Evolutionary conservation across 306 rosid species (phyloP).

Genomic region (Quillaja saponaria): DNA sequence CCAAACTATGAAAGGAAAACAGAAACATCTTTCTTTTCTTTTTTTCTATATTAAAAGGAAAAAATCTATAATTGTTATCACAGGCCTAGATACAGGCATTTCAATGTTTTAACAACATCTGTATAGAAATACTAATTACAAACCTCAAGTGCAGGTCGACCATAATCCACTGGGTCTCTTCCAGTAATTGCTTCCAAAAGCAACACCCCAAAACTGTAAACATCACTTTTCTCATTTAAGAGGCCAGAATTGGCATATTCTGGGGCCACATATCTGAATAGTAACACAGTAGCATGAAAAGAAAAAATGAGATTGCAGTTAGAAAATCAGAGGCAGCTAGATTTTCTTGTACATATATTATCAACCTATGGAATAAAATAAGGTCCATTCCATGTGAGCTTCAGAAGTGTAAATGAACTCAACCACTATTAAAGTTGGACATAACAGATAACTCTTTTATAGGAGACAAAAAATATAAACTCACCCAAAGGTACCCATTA

Average conservation of each 20-base stretch:
- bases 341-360: conserved; percentile 9
- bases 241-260: conserved; percentile 96
- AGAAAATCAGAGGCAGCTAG: conserved; percentile 16
- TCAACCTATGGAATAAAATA: neutral
- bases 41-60: too few relatives aligned
- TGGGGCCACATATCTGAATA: conserved; percentile 87
- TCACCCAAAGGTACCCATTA: conserved; percentile 98
- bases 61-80: conserved; percentile 16
- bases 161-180: conserved; percentile 92
- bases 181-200: conserved; percentile 84
- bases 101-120: conserved; percentile 5
- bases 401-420: neutral
- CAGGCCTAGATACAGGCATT: neutral
- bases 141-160: conserved; percentile 75
- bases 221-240: conserved; percentile 88
- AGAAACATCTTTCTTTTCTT: too few relatives aligned
- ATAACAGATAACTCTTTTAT: neutral
- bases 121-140: conserved; percentile 19
- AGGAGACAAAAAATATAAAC: conserved; percentile 23
- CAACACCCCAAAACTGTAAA: conserved; percentile 80
- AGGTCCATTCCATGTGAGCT: neutral
- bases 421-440: neutral
- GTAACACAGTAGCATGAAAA: conserved; percentile 23
- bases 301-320: conserved; percentile 5
- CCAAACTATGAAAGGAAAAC: neutral